A percentile compares a stretch with the other conserved stretches of the same genome.
phyloP scores from a whole-genome alignment of 2,329 filamentous ascomycete species.

The Aspergillus terreus region DNA sequence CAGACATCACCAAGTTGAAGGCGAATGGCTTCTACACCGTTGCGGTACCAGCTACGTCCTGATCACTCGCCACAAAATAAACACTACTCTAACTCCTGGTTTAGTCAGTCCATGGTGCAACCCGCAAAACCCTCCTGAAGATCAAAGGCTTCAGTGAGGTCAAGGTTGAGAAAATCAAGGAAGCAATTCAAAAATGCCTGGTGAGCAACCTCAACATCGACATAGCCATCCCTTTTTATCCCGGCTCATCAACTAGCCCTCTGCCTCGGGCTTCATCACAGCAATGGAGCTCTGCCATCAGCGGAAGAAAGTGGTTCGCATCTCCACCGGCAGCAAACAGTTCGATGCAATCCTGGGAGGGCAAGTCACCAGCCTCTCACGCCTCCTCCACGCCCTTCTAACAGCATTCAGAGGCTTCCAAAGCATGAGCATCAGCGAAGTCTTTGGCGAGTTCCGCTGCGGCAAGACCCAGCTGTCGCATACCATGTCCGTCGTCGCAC shows the following conservation, averaged over 20 bases:
- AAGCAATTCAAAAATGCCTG: conserved; percentile 60
- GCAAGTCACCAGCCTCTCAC: conserved; percentile 29
- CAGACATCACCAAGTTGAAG: conserved; percentile 65
- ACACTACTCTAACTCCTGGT: too few species aligned
- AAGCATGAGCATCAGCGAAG: conserved; percentile 64
- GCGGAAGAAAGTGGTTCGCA: conserved; percentile 60
- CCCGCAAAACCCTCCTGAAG: conserved; percentile 58
- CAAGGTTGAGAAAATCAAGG: conserved; percentile 69
- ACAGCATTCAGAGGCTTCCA: conserved; percentile 56
- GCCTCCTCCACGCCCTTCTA: background rate
- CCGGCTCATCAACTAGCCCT: conserved; percentile 43
- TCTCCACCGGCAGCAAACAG: conserved; percentile 68
- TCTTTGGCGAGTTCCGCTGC: conserved; percentile 48
- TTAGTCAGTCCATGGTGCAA: conserved; percentile 59
- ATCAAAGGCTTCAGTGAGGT: conserved; percentile 69
- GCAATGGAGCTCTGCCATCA: conserved; percentile 61
- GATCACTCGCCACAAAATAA: too few species aligned
- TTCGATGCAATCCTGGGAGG: conserved; percentile 63
- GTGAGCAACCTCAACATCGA: conserved; percentile 30
- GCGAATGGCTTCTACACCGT: conserved; percentile 61
- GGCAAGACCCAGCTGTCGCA: conserved; percentile 68
- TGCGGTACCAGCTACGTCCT: conserved; percentile 41
- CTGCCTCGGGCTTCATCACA: conserved; percentile 60
- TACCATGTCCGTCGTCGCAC: conserved; percentile 64
- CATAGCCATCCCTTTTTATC: background rate